Conservation (phyloP, 2,329 filamentous ascomycete species). For the Venturia effusa region DNA sequence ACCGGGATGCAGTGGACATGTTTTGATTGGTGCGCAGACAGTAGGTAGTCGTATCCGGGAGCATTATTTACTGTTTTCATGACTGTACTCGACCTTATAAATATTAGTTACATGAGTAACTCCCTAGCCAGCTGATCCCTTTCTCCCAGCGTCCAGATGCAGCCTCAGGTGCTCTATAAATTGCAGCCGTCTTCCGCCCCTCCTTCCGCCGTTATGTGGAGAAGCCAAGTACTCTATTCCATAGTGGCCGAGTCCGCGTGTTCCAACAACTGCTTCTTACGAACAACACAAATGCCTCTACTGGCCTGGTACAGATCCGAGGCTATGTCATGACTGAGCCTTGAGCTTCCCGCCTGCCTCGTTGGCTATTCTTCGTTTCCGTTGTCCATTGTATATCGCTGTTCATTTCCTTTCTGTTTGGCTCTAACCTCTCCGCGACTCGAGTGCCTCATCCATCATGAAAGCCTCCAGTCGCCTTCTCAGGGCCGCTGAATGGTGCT, state of each 20-base stretch:
- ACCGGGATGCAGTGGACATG: no score
- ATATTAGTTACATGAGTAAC: no score
- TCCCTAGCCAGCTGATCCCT: no score
- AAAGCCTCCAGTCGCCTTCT: background rate
- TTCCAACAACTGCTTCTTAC: background rate
- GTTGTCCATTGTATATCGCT: background rate
- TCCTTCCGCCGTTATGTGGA: background rate
- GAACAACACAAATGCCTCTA: background rate
- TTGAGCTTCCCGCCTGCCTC: background rate
- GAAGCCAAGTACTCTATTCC: background rate
- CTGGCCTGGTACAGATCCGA: background rate
- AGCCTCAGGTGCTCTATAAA: background rate
- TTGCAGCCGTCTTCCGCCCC: background rate
- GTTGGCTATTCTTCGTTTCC: slow-evolving; percentile 2
- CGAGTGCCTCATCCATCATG: background rate
- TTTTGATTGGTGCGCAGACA: no score
- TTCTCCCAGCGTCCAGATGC: no score
- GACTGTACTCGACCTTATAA: no score
- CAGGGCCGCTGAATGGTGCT: background rate
- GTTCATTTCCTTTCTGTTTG: background rate
- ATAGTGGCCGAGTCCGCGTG: background rate
- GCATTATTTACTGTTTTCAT: no score
- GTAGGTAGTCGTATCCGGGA: no score
- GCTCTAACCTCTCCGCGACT: background rate
- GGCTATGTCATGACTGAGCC: background rate